Evolutionary conservation across 148 eudicot genomes (phyloP).

Genomic region (Suaeda aralocaspica): DNA sequence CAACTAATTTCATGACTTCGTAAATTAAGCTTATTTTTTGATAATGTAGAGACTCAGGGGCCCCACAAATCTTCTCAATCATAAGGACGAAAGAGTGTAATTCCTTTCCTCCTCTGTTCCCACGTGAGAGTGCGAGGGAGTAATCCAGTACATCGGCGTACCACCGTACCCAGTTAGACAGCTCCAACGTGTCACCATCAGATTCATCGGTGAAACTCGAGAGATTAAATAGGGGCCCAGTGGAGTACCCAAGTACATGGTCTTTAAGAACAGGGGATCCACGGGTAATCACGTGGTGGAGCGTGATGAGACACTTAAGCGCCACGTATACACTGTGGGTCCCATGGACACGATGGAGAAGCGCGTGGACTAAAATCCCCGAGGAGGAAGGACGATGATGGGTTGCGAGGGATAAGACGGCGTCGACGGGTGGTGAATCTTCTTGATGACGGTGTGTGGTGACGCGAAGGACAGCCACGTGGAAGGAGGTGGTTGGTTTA

Average conservation of each 20-base stretch:
- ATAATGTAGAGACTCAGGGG: constrained; percentile 44
- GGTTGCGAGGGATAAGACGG: constrained; percentile 31
- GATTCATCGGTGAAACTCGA: constrained; percentile 34
- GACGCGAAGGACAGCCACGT: constrained; percentile 46
- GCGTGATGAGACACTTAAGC: constrained; percentile 54
- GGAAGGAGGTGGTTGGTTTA: constrained; percentile 30
- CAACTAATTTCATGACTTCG: constrained; percentile 43
- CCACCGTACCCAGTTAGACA: constrained; percentile 63
- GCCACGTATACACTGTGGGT: constrained; percentile 48
- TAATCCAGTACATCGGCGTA: constrained; percentile 45
- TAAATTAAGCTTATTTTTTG: constrained; percentile 43
- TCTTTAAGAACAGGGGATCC: constrained; percentile 34
- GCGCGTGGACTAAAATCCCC: constrained; percentile 28
- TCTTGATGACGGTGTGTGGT: constrained; percentile 39
- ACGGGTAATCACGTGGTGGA: constrained; percentile 42
- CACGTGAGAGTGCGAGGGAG: constrained; percentile 2
- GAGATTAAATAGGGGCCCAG: constrained; percentile 33
- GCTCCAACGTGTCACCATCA: constrained; percentile 39
- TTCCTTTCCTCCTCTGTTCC: background rate
- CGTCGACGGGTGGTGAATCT: constrained; percentile 41
- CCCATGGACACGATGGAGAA: constrained; percentile 43
- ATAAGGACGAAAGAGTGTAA: constrained; percentile 32
- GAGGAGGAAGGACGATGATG: constrained; percentile 27
- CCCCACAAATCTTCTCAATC: constrained; percentile 43
- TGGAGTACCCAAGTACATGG: constrained; percentile 25